Conservation (phyloP, 306 rosid species). For the Cucumis melo region DNA sequence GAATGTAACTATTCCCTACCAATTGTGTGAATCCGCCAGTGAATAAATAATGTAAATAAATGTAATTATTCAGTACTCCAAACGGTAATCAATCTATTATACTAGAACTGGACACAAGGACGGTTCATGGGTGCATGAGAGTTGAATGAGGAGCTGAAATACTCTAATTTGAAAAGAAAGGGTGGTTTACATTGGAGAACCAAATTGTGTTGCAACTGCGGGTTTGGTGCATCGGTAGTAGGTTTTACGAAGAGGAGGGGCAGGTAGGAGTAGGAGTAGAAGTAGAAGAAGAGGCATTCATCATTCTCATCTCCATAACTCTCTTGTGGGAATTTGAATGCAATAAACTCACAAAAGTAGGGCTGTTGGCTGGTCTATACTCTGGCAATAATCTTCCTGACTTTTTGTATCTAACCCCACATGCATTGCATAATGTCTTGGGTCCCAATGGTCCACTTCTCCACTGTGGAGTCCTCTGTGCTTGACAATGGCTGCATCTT, state of each 20-base stretch:
- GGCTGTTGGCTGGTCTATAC: slow-evolving; percentile 65
- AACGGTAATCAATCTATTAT: not conserved
- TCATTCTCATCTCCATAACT: slow-evolving; percentile 65
- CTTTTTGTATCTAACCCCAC: slow-evolving; percentile 64
- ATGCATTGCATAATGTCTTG: slow-evolving; percentile 60
- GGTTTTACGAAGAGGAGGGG: slow-evolving; percentile 7
- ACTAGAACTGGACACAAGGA: not conserved
- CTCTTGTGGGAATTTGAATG: slow-evolving; percentile 69
- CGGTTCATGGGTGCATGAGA: not conserved
- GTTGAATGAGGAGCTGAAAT: not conserved
- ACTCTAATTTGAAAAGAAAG: not conserved
- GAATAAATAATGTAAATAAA: not conserved
- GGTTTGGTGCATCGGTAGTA: not conserved
- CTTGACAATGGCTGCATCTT: slow-evolving; percentile 46
- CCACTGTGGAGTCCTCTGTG: slow-evolving; percentile 74
- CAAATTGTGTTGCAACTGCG: not conserved
- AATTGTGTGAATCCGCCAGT: not conserved
- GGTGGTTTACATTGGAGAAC: not conserved
- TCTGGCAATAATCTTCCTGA: slow-evolving; percentile 56
- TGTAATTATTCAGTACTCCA: not conserved
- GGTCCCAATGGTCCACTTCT: slow-evolving; percentile 74
- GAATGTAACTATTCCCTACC: not conserved
- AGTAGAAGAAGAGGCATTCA: slow-evolving; percentile 13
- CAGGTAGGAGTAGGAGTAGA: not conserved
- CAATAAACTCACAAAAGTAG: slow-evolving; percentile 50